Base-by-base conservation (phyloP, 352 stramenopile genomes). In the Phytophthora foliorum region DNA sequence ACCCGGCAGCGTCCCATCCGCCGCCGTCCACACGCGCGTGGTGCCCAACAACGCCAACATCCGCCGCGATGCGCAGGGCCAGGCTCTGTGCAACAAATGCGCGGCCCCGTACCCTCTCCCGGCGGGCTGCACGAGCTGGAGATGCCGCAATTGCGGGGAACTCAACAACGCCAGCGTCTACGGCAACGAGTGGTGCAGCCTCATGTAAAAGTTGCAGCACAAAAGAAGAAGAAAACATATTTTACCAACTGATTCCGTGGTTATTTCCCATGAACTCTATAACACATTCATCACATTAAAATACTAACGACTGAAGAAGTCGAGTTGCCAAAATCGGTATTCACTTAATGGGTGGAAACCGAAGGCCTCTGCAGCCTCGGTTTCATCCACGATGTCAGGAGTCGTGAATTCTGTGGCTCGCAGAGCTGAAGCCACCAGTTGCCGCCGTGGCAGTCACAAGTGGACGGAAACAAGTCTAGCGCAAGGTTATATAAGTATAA, bases 141-240 rank as follows among this genome's bases (percentile, higher is more conserved):
- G 84, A 54, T 94, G 86, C 70, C 84, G 84, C 49, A 85, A 71
- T 42, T 94, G 86, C 55, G 79, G 82, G 17, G 76, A 92, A 36
- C 72, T 94, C 25, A 94, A 94, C 69, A 94, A 92, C 54, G 86
- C 86, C 31, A 94, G 86, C 54, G 67, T 88, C 21, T 91, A 91
- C 59, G 86, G 86, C 56, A 77, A 90, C 57, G 86, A 94, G 58
- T 93, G 85, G 67, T 91, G 82, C 78, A 80, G 44, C 22, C 84
- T 92, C 34, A 55, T 81, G 41, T 92, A 67, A 80, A 62, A 54
- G 41, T 8, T 27, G 38, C 46, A 53, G 38, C 9, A 6, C 17
- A 11, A 45, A 45, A 42, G 14, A 52, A 24, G 38, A 5, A 11
- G 6, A 34, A 16, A 53, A 38, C 3, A 25, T 49, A 29, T 25